These are phyloP conservation scores for Aspergillus pseudotamarii DNA, from an alignment of 2,329 filamentous ascomycete species.

Conservation along the genomic window DNA sequence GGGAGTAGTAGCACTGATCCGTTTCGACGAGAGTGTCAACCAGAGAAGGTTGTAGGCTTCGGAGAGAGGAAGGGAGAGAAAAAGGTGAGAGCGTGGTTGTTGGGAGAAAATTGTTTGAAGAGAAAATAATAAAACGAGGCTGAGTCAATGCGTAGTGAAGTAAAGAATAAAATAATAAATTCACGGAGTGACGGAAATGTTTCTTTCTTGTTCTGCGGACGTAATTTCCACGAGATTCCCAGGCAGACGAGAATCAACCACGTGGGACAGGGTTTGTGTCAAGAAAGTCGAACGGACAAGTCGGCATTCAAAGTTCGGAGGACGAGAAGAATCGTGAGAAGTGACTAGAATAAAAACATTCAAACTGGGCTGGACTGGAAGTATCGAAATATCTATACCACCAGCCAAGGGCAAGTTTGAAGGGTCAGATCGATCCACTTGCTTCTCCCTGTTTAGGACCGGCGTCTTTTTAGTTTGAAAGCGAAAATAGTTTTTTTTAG, in stretches of 20 bases:
- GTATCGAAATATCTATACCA: conserved; percentile 15
- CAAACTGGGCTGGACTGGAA: conserved; percentile 8
- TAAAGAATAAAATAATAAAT: neutral
- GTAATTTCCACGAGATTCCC: conserved; percentile 1
- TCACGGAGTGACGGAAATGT: conserved; percentile 5
- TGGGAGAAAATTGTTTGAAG: neutral
- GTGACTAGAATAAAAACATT: conserved; percentile 12
- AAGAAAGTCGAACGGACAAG: neutral
- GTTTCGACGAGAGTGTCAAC: neutral
- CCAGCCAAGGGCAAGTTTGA: conserved; percentile 20
- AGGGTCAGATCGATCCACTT: conserved; percentile 31
- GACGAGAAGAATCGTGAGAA: conserved; percentile 2
- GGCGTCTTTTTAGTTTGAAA: conserved; percentile 13
- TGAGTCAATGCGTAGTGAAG: conserved; percentile 5
- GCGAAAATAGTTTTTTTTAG: conserved; percentile 11
- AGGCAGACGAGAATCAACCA: conserved; percentile 7
- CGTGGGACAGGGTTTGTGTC: conserved; percentile 4
- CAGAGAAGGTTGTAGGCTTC: neutral
- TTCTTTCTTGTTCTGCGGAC: neutral
- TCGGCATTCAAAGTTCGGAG: neutral
- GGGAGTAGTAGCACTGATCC: neutral
- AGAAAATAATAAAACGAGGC: conserved; percentile 4
- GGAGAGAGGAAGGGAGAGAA: neutral
- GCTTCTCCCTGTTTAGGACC: conserved; percentile 15
- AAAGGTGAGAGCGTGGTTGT: neutral